A percentile compares a stretch with the other conserved stretches of the same genome.
phyloP scores from a whole-genome alignment of 2,329 filamentous ascomycete genomes.

The Leptographium wingfieldii region DNA sequence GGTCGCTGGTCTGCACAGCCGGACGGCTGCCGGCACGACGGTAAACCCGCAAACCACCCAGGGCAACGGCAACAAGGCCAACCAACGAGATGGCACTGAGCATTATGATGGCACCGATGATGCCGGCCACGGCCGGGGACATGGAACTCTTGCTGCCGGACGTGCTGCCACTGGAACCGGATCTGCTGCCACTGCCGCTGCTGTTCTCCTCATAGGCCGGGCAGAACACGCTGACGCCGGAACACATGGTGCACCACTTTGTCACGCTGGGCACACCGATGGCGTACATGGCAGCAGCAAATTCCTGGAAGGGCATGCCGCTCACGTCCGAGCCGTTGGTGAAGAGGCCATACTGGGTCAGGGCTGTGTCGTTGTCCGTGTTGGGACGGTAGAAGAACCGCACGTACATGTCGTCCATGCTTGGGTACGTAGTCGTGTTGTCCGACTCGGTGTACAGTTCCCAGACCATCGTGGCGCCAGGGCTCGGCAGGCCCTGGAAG shows the following conservation, averaged over 20 bases:
- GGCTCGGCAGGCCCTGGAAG: constrained; percentile 41
- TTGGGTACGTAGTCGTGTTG: constrained; percentile 15
- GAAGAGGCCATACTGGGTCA: constrained; percentile 29
- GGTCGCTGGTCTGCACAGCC: neutral
- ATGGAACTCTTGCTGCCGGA: constrained; percentile 9
- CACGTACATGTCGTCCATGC: constrained; percentile 30
- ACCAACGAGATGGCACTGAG: constrained; percentile 20
- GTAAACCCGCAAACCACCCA: constrained; percentile 17
- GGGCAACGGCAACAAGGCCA: constrained; percentile 11
- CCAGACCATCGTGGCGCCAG: constrained; percentile 64
- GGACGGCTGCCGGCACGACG: constrained; percentile 4
- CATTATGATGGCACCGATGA: constrained; percentile 32
- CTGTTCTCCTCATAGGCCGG: constrained; percentile 6
- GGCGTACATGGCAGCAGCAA: constrained; percentile 23
- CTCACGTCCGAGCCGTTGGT: constrained; percentile 20
- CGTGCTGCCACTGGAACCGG: neutral
- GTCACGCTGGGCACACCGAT: constrained; percentile 21
- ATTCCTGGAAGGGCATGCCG: constrained; percentile 26
- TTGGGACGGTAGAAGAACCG: constrained; percentile 45
- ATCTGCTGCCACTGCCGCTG: neutral
- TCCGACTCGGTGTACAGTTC: constrained; percentile 38
- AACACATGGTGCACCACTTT: constrained; percentile 34
- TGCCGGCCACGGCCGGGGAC: constrained; percentile 28
- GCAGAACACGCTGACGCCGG: constrained; percentile 26
- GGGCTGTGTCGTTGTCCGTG: constrained; percentile 22